Evolutionary conservation across 2,329 filamentous ascomycete species (phyloP).

Genomic region (Beauveria varroae): DNA sequence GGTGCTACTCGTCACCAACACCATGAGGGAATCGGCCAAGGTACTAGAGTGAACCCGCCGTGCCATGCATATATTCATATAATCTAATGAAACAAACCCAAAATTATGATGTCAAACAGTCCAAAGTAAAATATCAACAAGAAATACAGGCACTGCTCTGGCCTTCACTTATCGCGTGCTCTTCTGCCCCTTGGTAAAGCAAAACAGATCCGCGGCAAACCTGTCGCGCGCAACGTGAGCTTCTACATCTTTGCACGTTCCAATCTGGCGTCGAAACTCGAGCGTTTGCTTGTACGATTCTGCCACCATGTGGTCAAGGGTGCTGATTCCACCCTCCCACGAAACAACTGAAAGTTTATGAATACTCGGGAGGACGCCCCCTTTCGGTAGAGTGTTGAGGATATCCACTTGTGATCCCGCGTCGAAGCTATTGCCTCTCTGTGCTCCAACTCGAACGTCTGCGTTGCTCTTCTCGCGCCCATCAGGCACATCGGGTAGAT

Average conservation of each 20-base stretch:
- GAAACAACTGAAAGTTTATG: constrained; percentile 50
- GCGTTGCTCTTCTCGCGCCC: constrained; percentile 40
- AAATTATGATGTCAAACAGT: neutral
- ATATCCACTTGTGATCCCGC: constrained; percentile 36
- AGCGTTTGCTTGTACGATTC: constrained; percentile 45
- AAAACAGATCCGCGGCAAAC: constrained; percentile 58
- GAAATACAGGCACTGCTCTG: neutral
- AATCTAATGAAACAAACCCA: neutral
- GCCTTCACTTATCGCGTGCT: constrained; percentile 2
- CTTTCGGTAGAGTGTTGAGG: constrained; percentile 39
- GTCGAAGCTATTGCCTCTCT: constrained; percentile 30
- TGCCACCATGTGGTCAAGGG: constrained; percentile 31
- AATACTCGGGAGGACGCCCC: constrained; percentile 36
- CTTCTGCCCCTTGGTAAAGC: constrained; percentile 31
- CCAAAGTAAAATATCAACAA: neutral
- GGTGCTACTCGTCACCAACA: constrained; percentile 46
- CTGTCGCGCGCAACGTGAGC: constrained; percentile 21
- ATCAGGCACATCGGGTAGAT: constrained; percentile 66
- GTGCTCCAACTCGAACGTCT: constrained; percentile 20
- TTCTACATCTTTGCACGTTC: constrained; percentile 49
- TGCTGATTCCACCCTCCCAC: constrained; percentile 51
- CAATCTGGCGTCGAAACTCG: constrained; percentile 56
- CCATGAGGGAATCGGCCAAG: neutral
- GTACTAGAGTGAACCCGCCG: neutral
- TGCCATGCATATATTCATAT: neutral